Evolutionary conservation across 352 stramenopile genomes (phyloP).

Genomic region (Salisapilia sapeloensis): DNA sequence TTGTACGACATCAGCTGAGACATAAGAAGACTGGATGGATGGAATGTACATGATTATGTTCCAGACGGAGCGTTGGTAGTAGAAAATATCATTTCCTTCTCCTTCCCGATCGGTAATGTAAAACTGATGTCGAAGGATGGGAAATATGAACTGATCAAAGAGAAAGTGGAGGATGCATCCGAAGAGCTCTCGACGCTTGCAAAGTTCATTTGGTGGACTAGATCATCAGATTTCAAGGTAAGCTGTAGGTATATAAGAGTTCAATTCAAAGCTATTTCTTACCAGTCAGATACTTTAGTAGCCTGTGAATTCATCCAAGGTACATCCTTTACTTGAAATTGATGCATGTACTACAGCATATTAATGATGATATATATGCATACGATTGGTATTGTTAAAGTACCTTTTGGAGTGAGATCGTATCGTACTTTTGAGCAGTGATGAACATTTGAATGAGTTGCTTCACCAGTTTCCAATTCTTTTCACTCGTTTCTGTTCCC

Average conservation of each 20-base stretch:
- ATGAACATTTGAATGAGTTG: constrained; percentile 21
- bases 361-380: constrained; percentile 1
- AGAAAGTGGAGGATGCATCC: constrained; percentile 22
- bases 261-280: not conserved
- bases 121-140: constrained; percentile 40
- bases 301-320: constrained; percentile 14
- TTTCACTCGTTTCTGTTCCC: constrained; percentile 9
- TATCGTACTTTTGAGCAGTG: constrained; percentile 33
- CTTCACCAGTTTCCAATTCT: constrained; percentile 45
- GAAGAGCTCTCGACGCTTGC: constrained; percentile 22
- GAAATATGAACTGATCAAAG: constrained; percentile 24
- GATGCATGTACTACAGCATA: constrained; percentile 9
- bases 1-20: not conserved
- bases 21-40: not conserved
- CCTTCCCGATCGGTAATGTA: constrained; percentile 64
- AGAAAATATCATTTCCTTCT: constrained; percentile 42
- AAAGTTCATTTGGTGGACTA: constrained; percentile 36
- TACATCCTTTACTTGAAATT: constrained; percentile 21
- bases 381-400: not conserved
- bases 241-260: not conserved
- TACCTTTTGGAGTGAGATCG: constrained; percentile 37
- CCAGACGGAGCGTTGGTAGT: constrained; percentile 53
- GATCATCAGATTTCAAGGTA: not conserved
- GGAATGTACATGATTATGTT: constrained; percentile 37
- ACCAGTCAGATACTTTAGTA: constrained; percentile 13